phyloP scores from a whole-genome alignment of 257 asterid species.

The Lycium barbarum region DNA sequence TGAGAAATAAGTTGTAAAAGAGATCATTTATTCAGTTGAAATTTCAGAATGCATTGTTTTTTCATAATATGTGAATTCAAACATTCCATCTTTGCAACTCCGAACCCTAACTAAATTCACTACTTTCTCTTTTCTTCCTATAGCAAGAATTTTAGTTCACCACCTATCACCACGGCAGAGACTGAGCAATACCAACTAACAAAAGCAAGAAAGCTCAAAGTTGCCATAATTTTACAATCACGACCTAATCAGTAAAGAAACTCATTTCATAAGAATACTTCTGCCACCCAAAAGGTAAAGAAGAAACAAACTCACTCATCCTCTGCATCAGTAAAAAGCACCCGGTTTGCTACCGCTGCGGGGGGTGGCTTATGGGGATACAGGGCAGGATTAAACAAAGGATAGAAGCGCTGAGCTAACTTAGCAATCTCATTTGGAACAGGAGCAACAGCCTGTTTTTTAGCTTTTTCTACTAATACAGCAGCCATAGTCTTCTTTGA shows the following conservation, averaged over 20 bases:
- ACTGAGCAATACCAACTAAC: slow-evolving; percentile 18
- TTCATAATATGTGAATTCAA: not conserved
- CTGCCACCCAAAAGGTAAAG: slow-evolving; percentile 38
- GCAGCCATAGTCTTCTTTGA: slow-evolving; percentile 87
- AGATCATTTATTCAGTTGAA: not conserved
- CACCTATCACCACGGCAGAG: slow-evolving; percentile 16
- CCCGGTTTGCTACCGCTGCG: slow-evolving; percentile 73
- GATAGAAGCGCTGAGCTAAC: slow-evolving; percentile 81
- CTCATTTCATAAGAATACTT: slow-evolving; percentile 9
- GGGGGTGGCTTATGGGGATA: slow-evolving; percentile 97
- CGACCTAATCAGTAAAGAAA: slow-evolving; percentile 15
- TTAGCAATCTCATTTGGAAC: slow-evolving; percentile 89
- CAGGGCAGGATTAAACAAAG: slow-evolving; percentile 84
- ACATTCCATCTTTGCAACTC: slow-evolving; percentile 11
- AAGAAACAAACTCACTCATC: slow-evolving; percentile 92
- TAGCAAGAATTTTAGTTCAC: not conserved
- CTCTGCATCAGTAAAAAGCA: slow-evolving; percentile 95
- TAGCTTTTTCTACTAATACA: slow-evolving; percentile 82
- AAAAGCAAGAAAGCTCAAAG: slow-evolving; percentile 25
- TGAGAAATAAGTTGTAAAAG: not conserved
- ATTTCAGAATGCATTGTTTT: slow-evolving; percentile 16
- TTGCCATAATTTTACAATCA: not conserved
- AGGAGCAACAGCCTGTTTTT: slow-evolving; percentile 70
- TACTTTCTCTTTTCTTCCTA: slow-evolving; percentile 25
- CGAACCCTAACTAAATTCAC: not conserved